phyloP scores from a whole-genome alignment of 805 yeast genomes.

The Yarrowia hollandica region DNA sequence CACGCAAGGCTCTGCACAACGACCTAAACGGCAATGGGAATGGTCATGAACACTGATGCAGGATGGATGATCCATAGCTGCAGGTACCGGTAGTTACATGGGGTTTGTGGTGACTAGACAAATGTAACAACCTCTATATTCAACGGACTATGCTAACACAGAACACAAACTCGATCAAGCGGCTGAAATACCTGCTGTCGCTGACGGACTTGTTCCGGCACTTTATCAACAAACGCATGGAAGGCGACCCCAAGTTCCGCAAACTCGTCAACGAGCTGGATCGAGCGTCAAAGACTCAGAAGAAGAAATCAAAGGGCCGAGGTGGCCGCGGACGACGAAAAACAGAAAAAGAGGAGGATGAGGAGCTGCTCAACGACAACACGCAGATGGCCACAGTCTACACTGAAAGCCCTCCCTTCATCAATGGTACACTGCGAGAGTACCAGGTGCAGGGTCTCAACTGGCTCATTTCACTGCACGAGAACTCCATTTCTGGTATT shows the following conservation, averaged over 20 bases:
- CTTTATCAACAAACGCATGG: conserved; percentile 77
- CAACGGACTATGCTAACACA: too few relatives aligned
- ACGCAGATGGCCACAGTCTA: conserved; percentile 70
- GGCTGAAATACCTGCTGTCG: conserved; percentile 78
- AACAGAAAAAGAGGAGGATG: conserved; percentile 94
- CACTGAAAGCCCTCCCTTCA: conserved; percentile 79
- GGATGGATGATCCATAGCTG: too few relatives aligned
- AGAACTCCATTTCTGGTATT: conserved; percentile 86
- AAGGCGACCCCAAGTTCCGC: conserved; percentile 67
- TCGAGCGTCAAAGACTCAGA: conserved; percentile 12
- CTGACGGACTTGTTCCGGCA: conserved; percentile 85
- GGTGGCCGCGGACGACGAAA: conserved; percentile 63
- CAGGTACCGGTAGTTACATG: too few relatives aligned
- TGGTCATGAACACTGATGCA: too few relatives aligned
- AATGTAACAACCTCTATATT: too few relatives aligned
- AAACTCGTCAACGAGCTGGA: conserved; percentile 41
- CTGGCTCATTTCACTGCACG: conserved; percentile 88
- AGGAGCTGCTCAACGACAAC: conserved; percentile 82
- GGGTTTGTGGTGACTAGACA: too few relatives aligned
- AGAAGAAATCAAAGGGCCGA: conserved; percentile 33
- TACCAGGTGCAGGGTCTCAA: conserved; percentile 94
- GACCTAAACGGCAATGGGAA: too few relatives aligned
- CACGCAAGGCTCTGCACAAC: too few relatives aligned
- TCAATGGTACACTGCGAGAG: conserved; percentile 76
- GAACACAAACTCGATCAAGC: conserved; percentile 40